Base-by-base conservation (phyloP, 148 eudicot genomes). In the Cornus kousa region DNA sequence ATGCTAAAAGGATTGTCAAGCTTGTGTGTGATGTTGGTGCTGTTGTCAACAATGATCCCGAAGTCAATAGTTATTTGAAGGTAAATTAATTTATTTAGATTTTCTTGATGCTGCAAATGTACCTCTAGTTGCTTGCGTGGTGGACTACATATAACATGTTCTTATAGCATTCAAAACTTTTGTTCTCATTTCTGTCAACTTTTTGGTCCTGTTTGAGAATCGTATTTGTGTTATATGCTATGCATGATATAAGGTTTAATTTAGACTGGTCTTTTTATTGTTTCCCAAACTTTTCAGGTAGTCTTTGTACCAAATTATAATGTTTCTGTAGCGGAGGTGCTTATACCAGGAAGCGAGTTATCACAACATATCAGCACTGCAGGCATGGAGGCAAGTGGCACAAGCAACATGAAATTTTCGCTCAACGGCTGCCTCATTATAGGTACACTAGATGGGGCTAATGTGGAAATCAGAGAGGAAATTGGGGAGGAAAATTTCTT, bases 301-400 rank as follows among this genome's bases (percentile, higher is more conserved):
- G 87, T 97, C 79, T 97, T 97, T 67, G 94, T 97, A 72, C 99
- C 99, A 71, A 94, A 97, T 84, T 97, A 97, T 86, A 97, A 97
- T 78, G 99, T 97, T 13, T 94, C 99, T 19, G 99, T 94, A 48
- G 99, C 99, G 10, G 99, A 97, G 87, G 82, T 88, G 85, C 97
- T 97, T 76, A 97, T 97, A 77, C 99, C 99, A 7, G 99, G 99
- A 79, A 97, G 99, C 83, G 99, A 97, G 86, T 85, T 97, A 46
- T 97, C 99, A 33, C 99, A 97, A 81, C 99, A 97, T 85, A 97
- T 97, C 62, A 97, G 99, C 86, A 97, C 99, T 28, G 99, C 99
- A 17, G 99, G 99, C 48, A 94, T 94, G 98, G 99, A 97, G 86
- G 99, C 99, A 80, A 94, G 98, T 80, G 99, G 99, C 65, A 97